These are phyloP conservation scores for Hericium rajendrae DNA, from an alignment of 768 basidiomycete genomes.

Conservation along the genomic window DNA sequence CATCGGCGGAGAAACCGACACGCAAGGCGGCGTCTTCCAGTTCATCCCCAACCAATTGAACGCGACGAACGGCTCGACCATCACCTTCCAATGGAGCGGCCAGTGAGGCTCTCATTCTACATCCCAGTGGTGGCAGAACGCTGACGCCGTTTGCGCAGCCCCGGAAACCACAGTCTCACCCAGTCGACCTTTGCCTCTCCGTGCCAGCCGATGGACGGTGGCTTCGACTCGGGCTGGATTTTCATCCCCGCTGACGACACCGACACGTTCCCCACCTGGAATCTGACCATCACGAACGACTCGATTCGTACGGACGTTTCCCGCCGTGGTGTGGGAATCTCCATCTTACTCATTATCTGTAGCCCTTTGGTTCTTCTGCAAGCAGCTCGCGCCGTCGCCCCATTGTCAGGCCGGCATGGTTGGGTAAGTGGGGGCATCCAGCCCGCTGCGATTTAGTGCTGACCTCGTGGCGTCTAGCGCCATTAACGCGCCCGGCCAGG, in stretches of 20 bases:
- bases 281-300: constrained; percentile 41
- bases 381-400: constrained; percentile 28
- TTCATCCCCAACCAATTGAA: constrained; percentile 35
- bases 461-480: constrained; percentile 20
- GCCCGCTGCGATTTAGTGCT: not conserved
- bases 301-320: constrained; percentile 28
- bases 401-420: constrained; percentile 36
- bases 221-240: constrained; percentile 49
- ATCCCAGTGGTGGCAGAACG: not conserved
- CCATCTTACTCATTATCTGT: constrained; percentile 1
- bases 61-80: constrained; percentile 32
- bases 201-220: constrained; percentile 34
- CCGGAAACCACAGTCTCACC: constrained; percentile 46
- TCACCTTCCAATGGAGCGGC: constrained; percentile 44
- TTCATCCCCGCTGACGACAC: constrained; percentile 24
- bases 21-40: constrained; percentile 25
- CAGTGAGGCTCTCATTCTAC: constrained; percentile 21
- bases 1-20: not conserved
- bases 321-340: too few species aligned
- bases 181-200: constrained; percentile 39
- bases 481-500: constrained; percentile 37
- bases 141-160: constrained; percentile 18
- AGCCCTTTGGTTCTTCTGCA: constrained; percentile 56
- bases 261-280: constrained; percentile 30
- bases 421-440: constrained; percentile 15